These are phyloP conservation scores for Phytophthora cactorum DNA, from an alignment of 352 stramenopile genomes.

Conservation along the genomic window DNA sequence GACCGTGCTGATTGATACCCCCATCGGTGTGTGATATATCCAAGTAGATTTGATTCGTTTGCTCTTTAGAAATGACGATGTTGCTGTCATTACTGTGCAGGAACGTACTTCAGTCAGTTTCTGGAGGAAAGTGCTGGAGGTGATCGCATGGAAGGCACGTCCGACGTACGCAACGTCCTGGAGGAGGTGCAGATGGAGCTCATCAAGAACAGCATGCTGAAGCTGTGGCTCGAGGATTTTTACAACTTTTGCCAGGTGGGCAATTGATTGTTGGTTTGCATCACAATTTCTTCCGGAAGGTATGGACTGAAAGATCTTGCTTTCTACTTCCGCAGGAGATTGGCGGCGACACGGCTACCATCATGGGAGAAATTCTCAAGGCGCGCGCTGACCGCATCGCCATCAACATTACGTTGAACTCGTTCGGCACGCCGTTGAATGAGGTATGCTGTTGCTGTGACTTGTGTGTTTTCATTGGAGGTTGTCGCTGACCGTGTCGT, in stretches of 20 bases:
- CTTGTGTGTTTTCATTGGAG: slow-evolving; percentile 4
- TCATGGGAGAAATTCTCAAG: slow-evolving; percentile 97
- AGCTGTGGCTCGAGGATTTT: slow-evolving; percentile 97
- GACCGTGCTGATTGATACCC: slow-evolving; percentile 99
- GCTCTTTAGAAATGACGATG: not conserved
- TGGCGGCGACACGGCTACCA: slow-evolving; percentile 96
- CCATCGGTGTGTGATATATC: slow-evolving; percentile 77
- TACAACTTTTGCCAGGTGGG: slow-evolving; percentile 93
- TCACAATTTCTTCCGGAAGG: not conserved
- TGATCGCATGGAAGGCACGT: slow-evolving; percentile 85
- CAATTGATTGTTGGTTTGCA: not conserved
- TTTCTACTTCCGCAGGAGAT: slow-evolving; percentile 63
- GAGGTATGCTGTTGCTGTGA: slow-evolving; percentile 52
- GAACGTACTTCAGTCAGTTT: slow-evolving; percentile 98
- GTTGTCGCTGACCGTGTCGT: slow-evolving; percentile 1
- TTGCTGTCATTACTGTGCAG: slow-evolving; percentile 40
- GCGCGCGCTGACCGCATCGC: slow-evolving; percentile 97
- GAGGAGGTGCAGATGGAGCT: slow-evolving; percentile 99
- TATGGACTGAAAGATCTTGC: slow-evolving; percentile 4
- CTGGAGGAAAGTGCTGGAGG: slow-evolving; percentile 93
- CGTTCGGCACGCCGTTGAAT: slow-evolving; percentile 94
- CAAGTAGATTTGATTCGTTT: not conserved
- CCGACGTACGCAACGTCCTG: slow-evolving; percentile 95
- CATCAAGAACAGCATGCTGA: slow-evolving; percentile 99
- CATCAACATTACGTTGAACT: slow-evolving; percentile 99